These are phyloP conservation scores for Mortierella antarctica DNA, from an alignment of 192 early-diverging fungal species.

Conservation along the genomic window DNA sequence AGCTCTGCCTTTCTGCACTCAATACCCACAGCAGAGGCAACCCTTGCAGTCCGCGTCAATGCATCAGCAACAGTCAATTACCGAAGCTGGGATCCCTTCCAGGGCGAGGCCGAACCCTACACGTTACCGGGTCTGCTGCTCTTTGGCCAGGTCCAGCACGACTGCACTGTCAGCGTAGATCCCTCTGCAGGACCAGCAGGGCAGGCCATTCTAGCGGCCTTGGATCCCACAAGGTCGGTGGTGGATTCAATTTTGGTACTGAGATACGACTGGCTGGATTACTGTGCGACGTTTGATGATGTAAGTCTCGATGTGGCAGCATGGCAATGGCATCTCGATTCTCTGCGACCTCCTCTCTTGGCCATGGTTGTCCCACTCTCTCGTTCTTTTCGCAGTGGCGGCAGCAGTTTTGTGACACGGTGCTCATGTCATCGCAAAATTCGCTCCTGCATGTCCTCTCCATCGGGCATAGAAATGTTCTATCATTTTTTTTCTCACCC, in stretches of 20 bases:
- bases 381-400: too few relatives aligned
- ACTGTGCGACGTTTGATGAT: slow-evolving; percentile 49
- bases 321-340: background rate
- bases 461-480: too few relatives aligned
- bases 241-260: slow-evolving; percentile 15
- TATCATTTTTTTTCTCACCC: background rate
- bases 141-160: slow-evolving; percentile 22
- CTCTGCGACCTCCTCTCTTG: background rate
- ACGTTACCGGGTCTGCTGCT: slow-evolving; percentile 30
- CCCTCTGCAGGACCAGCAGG: slow-evolving; percentile 14
- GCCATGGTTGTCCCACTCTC: background rate
- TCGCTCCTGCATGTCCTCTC: background rate
- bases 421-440: too few relatives aligned
- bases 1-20: background rate
- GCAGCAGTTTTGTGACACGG: too few relatives aligned
- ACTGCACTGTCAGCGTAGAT: slow-evolving; percentile 26
- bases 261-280: slow-evolving; percentile 36
- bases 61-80: slow-evolving; percentile 4
- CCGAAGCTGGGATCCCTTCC: slow-evolving; percentile 37
- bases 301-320: slow-evolving; percentile 18
- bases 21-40: slow-evolving; percentile 24
- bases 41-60: slow-evolving; percentile 19
- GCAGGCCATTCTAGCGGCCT: slow-evolving; percentile 16
- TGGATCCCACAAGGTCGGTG: slow-evolving; percentile 12
- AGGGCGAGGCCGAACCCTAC: slow-evolving; percentile 18